phyloP scores from a whole-genome alignment of 2,329 filamentous ascomycete species.

The Endocalyx cinctus region DNA sequence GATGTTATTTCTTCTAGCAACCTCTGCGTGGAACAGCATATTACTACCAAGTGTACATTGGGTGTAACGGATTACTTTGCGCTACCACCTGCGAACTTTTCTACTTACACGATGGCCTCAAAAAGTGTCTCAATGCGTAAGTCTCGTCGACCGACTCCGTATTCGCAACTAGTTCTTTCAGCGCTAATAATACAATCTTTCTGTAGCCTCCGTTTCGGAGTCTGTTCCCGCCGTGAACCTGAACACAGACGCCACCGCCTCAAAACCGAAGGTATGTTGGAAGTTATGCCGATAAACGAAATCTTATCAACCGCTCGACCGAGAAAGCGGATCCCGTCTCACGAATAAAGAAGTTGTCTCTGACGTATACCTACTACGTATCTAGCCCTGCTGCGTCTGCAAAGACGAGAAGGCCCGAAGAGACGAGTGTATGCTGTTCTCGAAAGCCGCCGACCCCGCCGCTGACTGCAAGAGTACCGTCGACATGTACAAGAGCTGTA shows the following conservation, averaged over 20 bases:
- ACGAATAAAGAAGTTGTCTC: too few relatives aligned
- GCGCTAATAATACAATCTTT: constrained; percentile 14
- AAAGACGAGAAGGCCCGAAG: constrained; percentile 88
- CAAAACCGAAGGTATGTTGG: constrained; percentile 31
- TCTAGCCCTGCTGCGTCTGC: constrained; percentile 93
- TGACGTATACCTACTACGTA: constrained; percentile 5
- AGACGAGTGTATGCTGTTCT: constrained; percentile 99
- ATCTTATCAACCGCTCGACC: not conserved
- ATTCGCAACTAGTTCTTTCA: not conserved
- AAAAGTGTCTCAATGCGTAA: constrained; percentile 19
- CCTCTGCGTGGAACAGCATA: too few relatives aligned
- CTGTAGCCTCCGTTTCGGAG: constrained; percentile 18
- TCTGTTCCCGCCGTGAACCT: constrained; percentile 14
- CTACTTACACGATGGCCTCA: constrained; percentile 12
- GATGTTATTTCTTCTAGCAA: too few relatives aligned
- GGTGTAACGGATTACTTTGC: too few relatives aligned
- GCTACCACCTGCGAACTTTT: too few relatives aligned
- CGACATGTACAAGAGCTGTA: constrained; percentile 82
- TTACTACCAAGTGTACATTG: too few relatives aligned
- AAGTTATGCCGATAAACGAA: too few relatives aligned
- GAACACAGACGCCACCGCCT: constrained; percentile 15
- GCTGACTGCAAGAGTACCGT: constrained; percentile 80
- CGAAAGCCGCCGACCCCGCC: constrained; percentile 74
- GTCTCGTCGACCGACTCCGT: constrained; percentile 1
- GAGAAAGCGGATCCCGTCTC: too few relatives aligned